Evolutionary conservation across 805 yeast species (phyloP), one percentile per base, ranked within the genome.

Genomic region (Pichia phayaonensis): DNA sequence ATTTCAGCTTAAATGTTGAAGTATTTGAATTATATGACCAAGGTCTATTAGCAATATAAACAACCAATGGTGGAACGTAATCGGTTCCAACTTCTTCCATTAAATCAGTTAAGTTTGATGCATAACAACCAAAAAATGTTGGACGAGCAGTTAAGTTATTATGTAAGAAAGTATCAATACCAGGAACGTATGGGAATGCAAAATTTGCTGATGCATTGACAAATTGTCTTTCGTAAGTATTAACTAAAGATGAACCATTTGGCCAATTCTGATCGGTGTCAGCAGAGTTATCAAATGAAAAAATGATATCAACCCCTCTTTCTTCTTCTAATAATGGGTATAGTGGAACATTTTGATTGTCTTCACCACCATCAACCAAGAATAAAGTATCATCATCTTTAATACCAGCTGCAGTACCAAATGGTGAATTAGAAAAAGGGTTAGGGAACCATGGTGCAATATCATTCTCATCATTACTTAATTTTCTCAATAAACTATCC

Each of bases 181-280:
- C 90, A 13, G 96, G 96, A 49, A 88, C 90, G 57, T 84, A 79
- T 11, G 96, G 95, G 74, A 85, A 86, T 2, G 83, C 71, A 26
- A 86, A 77, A 46, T 79, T 78, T 55, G 75, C 72, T 27, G 83
- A 83, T 56, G 76, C 75, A 20, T 56, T 39, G 3, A 58, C 51
- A 56, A 80, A 82, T 66, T 83, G 89, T 56, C 90, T 73, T 53
- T 72, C 68, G 60, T 76, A 84, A 13, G 86, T 77, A 43, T 64
- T 60, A 22, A 73, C 75, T 48, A 86, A 60, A 1, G 90, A 75
- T 4, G 79, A 58, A 46, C 90, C 92, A 60, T 78, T 74, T 34
- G 94, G 92, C 86, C 88, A 85, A 36, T 50, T 58, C 39, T 67
- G 64, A 43, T 69, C 64, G 5, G 88, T 77, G 53, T 85, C 90